A percentile compares a stretch with the other conserved stretches of the same genome.
Evolutionary conservation across 1,284 basidiomycete genomes (phyloP).

Genomic region (Cryptococcus sp.): DNA sequence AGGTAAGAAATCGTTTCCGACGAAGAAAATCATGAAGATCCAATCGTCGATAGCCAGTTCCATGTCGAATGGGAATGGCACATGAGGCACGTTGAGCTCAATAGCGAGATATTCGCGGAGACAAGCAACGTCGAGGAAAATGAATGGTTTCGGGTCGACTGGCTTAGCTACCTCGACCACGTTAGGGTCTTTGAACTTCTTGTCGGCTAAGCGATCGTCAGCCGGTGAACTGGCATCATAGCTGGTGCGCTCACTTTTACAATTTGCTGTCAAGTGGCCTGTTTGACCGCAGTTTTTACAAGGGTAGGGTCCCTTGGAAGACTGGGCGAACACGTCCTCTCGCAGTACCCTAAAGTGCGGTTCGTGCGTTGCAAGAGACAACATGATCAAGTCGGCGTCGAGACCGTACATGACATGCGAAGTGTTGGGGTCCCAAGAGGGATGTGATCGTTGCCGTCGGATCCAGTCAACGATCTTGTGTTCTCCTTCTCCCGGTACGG

Average conservation of each 20-base stretch:
- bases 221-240: not conserved
- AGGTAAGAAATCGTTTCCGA: constrained; percentile 98
- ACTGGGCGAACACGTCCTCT: constrained; percentile 94
- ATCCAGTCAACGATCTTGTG: constrained; percentile 99
- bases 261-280: constrained; percentile 92
- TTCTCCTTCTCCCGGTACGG: constrained; percentile 97
- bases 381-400: constrained; percentile 99
- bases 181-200: constrained; percentile 58
- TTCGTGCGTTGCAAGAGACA: constrained; percentile 96
- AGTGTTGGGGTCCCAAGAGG: constrained; percentile 91
- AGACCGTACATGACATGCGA: constrained; percentile 97
- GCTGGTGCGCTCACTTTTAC: constrained; percentile 61
- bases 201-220: constrained; percentile 30
- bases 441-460: constrained; percentile 81
- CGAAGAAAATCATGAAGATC: constrained; percentile 99
- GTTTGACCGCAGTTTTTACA: constrained; percentile 92
- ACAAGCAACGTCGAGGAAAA: constrained; percentile 95
- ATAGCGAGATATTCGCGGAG: constrained; percentile 97
- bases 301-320: constrained; percentile 62
- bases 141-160: constrained; percentile 92
- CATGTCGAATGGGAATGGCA: constrained; percentile 86
- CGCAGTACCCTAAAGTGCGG: constrained; percentile 95
- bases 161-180: constrained; percentile 65
- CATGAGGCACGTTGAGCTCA: constrained; percentile 79
- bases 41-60: constrained; percentile 99